Conservation (phyloP, 2,329 filamentous ascomycete genomes). For the Alternaria viburni region DNA sequence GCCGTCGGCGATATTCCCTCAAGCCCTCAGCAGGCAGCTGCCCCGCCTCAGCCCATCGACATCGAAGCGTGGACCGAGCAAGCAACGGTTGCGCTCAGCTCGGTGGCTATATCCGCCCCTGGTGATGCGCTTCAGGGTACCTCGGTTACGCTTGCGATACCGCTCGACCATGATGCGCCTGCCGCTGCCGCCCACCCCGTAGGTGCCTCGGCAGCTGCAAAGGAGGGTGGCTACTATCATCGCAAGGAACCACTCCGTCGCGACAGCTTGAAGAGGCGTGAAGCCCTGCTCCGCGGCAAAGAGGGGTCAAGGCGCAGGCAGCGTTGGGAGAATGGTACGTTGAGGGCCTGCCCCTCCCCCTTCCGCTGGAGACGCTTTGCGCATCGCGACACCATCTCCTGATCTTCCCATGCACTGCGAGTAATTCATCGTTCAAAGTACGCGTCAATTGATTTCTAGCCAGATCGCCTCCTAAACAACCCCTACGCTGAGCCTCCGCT, state of each 20-base stretch:
- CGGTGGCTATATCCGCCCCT: conserved; percentile 48
- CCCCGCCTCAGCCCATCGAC: conserved; percentile 42
- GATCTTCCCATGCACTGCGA: not conserved
- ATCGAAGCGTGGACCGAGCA: conserved; percentile 59
- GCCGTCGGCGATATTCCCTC: conserved; percentile 40
- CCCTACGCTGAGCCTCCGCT: conserved; percentile 84
- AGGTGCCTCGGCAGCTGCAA: conserved; percentile 42
- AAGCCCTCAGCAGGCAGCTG: conserved; percentile 24
- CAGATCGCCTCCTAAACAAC: conserved; percentile 85
- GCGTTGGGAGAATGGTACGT: conserved; percentile 89
- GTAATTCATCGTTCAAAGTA: not conserved
- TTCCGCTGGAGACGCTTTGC: conserved; percentile 16
- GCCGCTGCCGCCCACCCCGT: conserved; percentile 29
- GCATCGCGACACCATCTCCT: not conserved
- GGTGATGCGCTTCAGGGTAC: conserved; percentile 55
- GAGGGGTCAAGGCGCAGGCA: conserved; percentile 86
- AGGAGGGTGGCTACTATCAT: conserved; percentile 56
- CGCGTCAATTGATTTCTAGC: conserved; percentile 7
- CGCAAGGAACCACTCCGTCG: conserved; percentile 63
- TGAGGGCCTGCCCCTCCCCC: conserved; percentile 5
- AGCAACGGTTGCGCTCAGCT: conserved; percentile 51
- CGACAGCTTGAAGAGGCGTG: conserved; percentile 70
- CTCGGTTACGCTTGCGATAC: conserved; percentile 72
- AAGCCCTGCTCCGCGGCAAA: conserved; percentile 83
- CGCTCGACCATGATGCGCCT: conserved; percentile 66